Conservation (phyloP, 345 rosid genomes). For the Angophora floribunda region DNA sequence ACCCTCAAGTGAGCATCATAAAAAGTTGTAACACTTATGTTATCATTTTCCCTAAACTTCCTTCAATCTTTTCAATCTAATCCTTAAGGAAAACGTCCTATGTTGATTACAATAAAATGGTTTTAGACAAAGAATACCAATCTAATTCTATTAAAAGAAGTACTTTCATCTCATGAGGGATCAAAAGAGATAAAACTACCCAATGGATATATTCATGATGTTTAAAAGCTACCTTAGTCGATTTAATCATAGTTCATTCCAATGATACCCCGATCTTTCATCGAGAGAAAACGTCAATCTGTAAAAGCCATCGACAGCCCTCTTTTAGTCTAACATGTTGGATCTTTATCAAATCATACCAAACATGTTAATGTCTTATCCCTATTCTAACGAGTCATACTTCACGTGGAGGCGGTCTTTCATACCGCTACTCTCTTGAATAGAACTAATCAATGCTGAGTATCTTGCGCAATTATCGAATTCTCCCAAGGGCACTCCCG, state of each 20-base stretch:
- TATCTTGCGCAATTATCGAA: background rate
- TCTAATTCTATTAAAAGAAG: background rate
- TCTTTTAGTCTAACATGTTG: background rate
- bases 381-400: background rate
- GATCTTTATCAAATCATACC: background rate
- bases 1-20: background rate
- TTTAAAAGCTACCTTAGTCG: background rate
- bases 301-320: background rate
- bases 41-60: background rate
- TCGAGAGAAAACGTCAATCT: background rate
- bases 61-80: background rate
- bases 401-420: background rate
- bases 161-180: rapidly evolving
- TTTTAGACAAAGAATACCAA: background rate
- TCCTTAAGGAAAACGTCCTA: background rate
- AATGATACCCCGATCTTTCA: background rate
- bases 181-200: background rate
- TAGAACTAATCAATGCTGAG: background rate
- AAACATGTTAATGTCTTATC: background rate
- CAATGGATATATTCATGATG: background rate
- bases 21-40: no score
- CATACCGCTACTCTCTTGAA: rapidly evolving
- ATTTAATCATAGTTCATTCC: background rate
- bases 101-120: background rate
- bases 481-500: background rate